A percentile compares a stretch with the other conserved stretches of the same genome.
Evolutionary conservation across 345 rosid species (phyloP).

Genomic region (thale cress (Arabidopsis thaliana)): TAIR10.1 NC_003070.9:26901001-26901500

Average conservation of each 20-base stretch:
- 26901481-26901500: conserved; percentile 43
- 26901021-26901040: conserved; percentile 82
- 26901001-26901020: conserved; percentile 79
- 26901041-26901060: conserved; percentile 83
- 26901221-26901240: conserved; percentile 98
- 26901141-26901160: conserved; percentile 86
- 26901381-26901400: conserved; percentile 86
- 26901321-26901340: conserved; percentile 80
- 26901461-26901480: conserved; percentile 90
- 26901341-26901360: conserved; percentile 62
- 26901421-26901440: conserved; percentile 94
- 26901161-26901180: conserved; percentile 96
- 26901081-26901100: conserved; percentile 54
- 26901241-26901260: conserved; percentile 84
- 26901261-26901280: conserved; percentile 93
- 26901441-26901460: conserved; percentile 94
- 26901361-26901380: conserved; percentile 73
- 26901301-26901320: conserved; percentile 88
- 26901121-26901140: conserved; percentile 93
- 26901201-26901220: conserved; percentile 78
- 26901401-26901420: conserved; percentile 93
- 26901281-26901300: conserved; percentile 75
- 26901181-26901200: conserved; percentile 69
- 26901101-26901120: conserved; percentile 61
- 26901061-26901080: conserved; percentile 71